Conservation (phyloP, 169 alveolate species). For the Cryptosporidium parvum region DNA sequence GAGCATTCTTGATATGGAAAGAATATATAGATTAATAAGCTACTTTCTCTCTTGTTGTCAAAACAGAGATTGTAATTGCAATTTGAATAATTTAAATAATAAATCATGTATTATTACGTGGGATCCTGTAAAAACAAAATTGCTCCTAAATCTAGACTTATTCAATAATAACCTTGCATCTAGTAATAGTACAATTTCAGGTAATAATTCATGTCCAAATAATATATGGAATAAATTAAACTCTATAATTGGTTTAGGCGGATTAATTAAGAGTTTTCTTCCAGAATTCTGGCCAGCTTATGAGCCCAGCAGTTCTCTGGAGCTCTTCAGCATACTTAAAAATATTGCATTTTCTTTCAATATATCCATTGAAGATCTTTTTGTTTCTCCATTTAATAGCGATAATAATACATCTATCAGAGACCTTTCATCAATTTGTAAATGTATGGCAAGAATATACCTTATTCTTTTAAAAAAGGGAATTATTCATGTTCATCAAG, state of each 20-base stretch:
- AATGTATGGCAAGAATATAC: conserved; percentile 22
- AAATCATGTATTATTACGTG: conserved; percentile 35
- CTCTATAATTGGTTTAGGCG: background rate
- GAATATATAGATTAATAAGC: conserved; percentile 16
- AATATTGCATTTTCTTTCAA: conserved; percentile 9
- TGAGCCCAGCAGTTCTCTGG: conserved; percentile 21
- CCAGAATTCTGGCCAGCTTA: conserved; percentile 14
- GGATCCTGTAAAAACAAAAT: conserved; percentile 27
- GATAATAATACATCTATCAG: background rate
- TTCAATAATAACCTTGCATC: background rate
- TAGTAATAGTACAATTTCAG: background rate
- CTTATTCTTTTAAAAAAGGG: conserved; percentile 1
- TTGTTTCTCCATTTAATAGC: background rate
- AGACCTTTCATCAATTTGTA: conserved; percentile 4
- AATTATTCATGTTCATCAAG: background rate
- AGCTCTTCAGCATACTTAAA: conserved; percentile 24
- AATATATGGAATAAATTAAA: conserved; percentile 17
- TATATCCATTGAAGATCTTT: conserved; percentile 1
- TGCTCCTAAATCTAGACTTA: conserved; percentile 2
- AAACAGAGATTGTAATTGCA: conserved; percentile 22
- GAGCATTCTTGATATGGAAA: conserved; percentile 43
- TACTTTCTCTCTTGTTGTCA: conserved; percentile 54
- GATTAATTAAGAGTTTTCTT: conserved; percentile 17
- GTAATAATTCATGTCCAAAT: conserved; percentile 18
- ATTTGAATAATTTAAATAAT: conserved; percentile 6